Evolutionary conservation across 176 grass and related monocot species (phyloP), one percentile per base, ranked within the genome.

Genomic region (Areca catechu): DNA sequence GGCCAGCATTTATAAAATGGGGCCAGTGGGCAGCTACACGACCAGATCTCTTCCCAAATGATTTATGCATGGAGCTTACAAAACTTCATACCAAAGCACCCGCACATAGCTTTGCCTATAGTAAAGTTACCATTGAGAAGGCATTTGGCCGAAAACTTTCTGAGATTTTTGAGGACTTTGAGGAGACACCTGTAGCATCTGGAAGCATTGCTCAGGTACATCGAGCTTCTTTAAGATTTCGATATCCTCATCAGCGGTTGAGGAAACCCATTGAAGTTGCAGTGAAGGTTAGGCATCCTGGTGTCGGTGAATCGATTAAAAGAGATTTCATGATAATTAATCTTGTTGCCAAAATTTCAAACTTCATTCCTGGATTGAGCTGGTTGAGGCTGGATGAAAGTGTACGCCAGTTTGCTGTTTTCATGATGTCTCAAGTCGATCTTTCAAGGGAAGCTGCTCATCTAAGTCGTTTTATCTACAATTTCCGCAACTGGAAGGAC

Each of bases 331-430:
- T 87, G 16, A 85, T 97, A 56, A 90, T 97, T 16, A 90, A 97
- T 85, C 19, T 73, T 57, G 5, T 82, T 49, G 83, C 92, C 20
- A 85, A 69, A 69, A 56, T 81, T 82, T 97, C 86, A 4, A 84
- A 57, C 60, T 22, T 76, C 0, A 14, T 87, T 62, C 91, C 92
- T 76, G 86, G 83, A 49, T 82, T 97, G 72, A 90, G 83, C 68
- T 97, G 92, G 92, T 76, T 97, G 71, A 88, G 92, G 66, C 68
- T 97, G 75, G 92, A 97, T 62, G 92, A 97, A 71, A 97, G 92
- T 72, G 92, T 82, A 22, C 79, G 82, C 16, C 90, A 95, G 16
- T 95, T 95, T 70, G 82, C 90, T 19, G 74, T 86, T 71, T 97
- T 88, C 69, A 97, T 97, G 92, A 79, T 97, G 83, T 90, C 86